Percentiles rank a stretch among this genome's conserved stretches.
phyloP scores from a whole-genome alignment of 306 rosid genomes.

The Cercis canadensis region DNA sequence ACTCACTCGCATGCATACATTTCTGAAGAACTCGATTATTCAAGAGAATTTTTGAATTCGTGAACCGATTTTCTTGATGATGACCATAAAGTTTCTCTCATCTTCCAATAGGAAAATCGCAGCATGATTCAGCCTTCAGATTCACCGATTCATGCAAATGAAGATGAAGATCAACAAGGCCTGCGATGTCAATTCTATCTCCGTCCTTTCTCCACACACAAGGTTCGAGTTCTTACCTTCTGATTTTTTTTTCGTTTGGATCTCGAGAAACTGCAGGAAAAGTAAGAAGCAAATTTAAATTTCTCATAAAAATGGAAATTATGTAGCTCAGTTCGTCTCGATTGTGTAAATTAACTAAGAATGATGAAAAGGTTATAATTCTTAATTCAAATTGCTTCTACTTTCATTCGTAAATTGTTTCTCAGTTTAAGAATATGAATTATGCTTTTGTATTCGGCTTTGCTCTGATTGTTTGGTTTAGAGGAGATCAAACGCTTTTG shows the following conservation, averaged over 20 bases:
- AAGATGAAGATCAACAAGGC: slow-evolving; percentile 89
- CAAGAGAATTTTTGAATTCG: slow-evolving; percentile 8
- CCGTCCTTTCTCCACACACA: slow-evolving; percentile 82
- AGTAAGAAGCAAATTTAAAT: not conserved
- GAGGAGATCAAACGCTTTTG: not conserved
- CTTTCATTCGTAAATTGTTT: no score
- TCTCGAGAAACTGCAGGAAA: slow-evolving; percentile 9
- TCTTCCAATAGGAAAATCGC: slow-evolving; percentile 5
- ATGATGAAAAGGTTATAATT: not conserved
- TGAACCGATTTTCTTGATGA: slow-evolving; percentile 9
- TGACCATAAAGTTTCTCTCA: slow-evolving; percentile 15
- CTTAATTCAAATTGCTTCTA: not conserved
- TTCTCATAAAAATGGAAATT: not conserved
- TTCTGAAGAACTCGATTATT: not conserved
- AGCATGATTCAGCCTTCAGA: not conserved
- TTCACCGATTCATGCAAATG: slow-evolving; percentile 39
- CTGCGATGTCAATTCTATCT: slow-evolving; percentile 84
- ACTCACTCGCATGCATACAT: slow-evolving; percentile 14
- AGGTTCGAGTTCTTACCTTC: slow-evolving; percentile 44
- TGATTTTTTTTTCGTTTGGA: slow-evolving; percentile 1
- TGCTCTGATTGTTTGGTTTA: no score
- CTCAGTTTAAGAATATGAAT: no score
- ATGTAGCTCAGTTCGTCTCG: not conserved
- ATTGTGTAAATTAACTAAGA: no score
- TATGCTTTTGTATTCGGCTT: no score